Conservation (phyloP, 164 flowering plant species). For the Platanus orientalis region DNA sequence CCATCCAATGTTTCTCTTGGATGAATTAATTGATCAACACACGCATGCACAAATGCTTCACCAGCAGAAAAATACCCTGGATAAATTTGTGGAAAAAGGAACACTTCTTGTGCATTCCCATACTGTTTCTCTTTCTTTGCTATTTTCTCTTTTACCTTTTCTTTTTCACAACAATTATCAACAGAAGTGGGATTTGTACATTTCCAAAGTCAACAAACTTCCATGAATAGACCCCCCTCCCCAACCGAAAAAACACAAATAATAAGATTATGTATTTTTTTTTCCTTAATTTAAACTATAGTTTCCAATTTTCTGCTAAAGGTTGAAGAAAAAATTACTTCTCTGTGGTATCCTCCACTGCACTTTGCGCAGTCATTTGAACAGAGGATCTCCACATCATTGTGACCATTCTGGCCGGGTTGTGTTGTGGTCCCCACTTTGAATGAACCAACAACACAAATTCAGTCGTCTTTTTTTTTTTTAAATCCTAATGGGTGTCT, state of each 20-base stretch:
- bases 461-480: constrained; percentile 16
- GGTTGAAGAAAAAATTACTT: background rate
- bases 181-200: constrained; percentile 24
- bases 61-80: background rate
- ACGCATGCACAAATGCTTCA: background rate
- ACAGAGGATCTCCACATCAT: constrained; percentile 18
- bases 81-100: background rate
- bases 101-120: constrained; percentile 8
- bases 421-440: constrained; percentile 51
- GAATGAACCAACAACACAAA: constrained; percentile 60
- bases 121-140: background rate
- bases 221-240: constrained; percentile 13
- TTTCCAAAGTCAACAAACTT: constrained; percentile 18
- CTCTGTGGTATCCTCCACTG: constrained; percentile 24
- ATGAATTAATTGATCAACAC: too few species aligned
- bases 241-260: constrained; percentile 4
- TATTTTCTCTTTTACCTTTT: background rate
- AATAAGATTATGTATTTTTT: constrained; percentile 4
- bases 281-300: background rate
- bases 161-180: constrained; percentile 4
- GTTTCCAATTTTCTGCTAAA: background rate
- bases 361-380: constrained; percentile 34
- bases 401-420: constrained; percentile 19
- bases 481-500: background rate
- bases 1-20: too few species aligned